phyloP scores from a whole-genome alignment of 441 rosid species.

The Eutrema salsugineum region DNA sequence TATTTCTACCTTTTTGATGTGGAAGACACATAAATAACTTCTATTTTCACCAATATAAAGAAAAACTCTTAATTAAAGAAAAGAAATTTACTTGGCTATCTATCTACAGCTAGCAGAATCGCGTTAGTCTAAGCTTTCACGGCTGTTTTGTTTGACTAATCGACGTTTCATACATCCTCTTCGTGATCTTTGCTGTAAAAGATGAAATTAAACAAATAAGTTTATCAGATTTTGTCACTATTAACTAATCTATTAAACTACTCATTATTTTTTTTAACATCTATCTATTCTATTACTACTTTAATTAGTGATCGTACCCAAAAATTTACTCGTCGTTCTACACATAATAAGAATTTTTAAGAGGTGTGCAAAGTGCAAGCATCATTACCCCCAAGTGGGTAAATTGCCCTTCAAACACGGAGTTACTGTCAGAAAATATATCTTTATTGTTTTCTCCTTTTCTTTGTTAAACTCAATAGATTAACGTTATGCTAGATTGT shows the following conservation, averaged over 20 bases:
- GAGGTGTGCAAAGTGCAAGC: constrained; percentile 32
- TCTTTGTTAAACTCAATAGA: background rate
- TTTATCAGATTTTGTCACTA: constrained; percentile 18
- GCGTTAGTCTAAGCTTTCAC: constrained; percentile 19
- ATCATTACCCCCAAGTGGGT: constrained; percentile 35
- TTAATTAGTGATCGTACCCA: constrained; percentile 6
- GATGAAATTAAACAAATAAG: background rate
- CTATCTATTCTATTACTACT: constrained; percentile 6
- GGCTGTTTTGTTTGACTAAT: constrained; percentile 37
- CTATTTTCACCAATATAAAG: background rate
- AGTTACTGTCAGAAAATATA: constrained; percentile 29
- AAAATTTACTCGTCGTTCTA: constrained; percentile 21
- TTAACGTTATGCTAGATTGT: no score
- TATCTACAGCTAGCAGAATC: constrained; percentile 31
- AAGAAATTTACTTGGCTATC: background rate
- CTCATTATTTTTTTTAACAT: background rate
- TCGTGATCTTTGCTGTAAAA: constrained; percentile 32
- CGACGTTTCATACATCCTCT: constrained; percentile 14
- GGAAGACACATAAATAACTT: background rate
- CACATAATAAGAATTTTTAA: constrained; percentile 26
- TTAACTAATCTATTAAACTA: constrained; percentile 22
- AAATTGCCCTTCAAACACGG: constrained; percentile 32
- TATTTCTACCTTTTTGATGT: background rate
- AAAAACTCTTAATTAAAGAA: background rate
- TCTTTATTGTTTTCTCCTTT: background rate